Evolutionary conservation across 768 basidiomycete species (phyloP), one percentile per base, ranked within the genome.

Genomic region (Podaxis mareebaensis): DNA sequence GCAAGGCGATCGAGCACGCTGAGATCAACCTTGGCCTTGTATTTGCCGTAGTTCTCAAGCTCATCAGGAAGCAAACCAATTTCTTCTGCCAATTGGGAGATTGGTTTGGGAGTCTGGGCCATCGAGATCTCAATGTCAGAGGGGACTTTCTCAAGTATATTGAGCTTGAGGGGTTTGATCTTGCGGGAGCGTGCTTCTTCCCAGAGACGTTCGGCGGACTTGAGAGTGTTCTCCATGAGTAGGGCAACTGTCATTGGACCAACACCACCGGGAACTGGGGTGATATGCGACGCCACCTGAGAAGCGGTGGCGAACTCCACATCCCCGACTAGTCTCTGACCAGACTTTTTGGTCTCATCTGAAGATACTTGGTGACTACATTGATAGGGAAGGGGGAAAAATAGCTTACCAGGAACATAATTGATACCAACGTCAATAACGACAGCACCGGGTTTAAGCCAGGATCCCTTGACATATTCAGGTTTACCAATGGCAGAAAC

Each of bases 181-280:
- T 87, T 89, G 61, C 87, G 84, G 12, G 82, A 73, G 53, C 88
- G 84, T 49, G 84, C 77, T 56, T 85, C 81, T 67, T 91, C 85
- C 84, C 91, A 95, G 56, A 87, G 82, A 57, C 92, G 87, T 74
- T 92, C 84, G 24, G 96, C 95, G 53, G 94, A 90, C 66, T 83
- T 79, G 67, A 94, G 78, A 1, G 96, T 96, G 77, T 99, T 99
- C 71, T 88, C 85, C 96, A 99, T 98, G 66, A 99, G 87, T 80
- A 98, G 83, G 22, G 97, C 97, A 63, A 99, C 97, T 13, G 97
- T 99, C 96, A 99, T 97, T n/a, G 97, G 97, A 12, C 97, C 97
- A 58, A 99, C 97, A 62, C 97, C 97, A 75, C 97, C 97, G 0
- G 97, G 97, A 26, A 99, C 97, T 22, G 97, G 97, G 0, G 97